Evolutionary conservation across 345 rosid genomes (phyloP).

Genomic region (Mallotus nudiflorus): DNA sequence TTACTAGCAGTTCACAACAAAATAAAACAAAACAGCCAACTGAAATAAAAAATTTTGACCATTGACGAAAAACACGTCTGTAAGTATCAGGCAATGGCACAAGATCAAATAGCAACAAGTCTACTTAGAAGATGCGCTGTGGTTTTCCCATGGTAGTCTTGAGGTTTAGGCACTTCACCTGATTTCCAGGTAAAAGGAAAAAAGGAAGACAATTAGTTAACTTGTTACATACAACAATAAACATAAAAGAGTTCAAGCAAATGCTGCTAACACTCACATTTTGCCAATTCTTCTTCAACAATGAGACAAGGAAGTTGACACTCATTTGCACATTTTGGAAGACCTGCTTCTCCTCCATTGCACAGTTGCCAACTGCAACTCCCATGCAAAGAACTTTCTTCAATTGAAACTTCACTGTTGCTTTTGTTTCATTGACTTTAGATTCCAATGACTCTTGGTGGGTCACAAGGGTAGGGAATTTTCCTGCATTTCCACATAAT

Average conservation of each 20-base stretch:
- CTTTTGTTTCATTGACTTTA: constrained; percentile 36
- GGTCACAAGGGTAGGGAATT: constrained; percentile 39
- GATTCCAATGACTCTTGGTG: constrained; percentile 42
- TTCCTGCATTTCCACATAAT: constrained; percentile 23
- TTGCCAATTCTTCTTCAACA: constrained; percentile 44
- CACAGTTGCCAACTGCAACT: constrained; percentile 40
- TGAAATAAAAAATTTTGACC: background rate
- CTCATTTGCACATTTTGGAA: constrained; percentile 44
- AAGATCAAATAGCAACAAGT: background rate
- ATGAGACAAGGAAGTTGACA: constrained; percentile 34
- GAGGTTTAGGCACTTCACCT: constrained; percentile 37
- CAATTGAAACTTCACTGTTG: constrained; percentile 38
- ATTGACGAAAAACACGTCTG: background rate
- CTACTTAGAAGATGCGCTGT: constrained; percentile 17
- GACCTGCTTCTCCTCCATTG: constrained; percentile 43
- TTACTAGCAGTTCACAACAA: background rate
- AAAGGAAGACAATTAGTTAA: no score
- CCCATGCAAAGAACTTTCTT: constrained; percentile 46
- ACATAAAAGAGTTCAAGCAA: background rate
- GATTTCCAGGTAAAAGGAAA: no score
- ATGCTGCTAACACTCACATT: constrained; percentile 31
- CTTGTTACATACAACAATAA: background rate
- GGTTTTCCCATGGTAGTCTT: constrained; percentile 39
- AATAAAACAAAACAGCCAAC: background rate
- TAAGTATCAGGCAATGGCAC: background rate